Conservation (phyloP, 1,284 basidiomycete species). For the Malassezia sp. region DNA sequence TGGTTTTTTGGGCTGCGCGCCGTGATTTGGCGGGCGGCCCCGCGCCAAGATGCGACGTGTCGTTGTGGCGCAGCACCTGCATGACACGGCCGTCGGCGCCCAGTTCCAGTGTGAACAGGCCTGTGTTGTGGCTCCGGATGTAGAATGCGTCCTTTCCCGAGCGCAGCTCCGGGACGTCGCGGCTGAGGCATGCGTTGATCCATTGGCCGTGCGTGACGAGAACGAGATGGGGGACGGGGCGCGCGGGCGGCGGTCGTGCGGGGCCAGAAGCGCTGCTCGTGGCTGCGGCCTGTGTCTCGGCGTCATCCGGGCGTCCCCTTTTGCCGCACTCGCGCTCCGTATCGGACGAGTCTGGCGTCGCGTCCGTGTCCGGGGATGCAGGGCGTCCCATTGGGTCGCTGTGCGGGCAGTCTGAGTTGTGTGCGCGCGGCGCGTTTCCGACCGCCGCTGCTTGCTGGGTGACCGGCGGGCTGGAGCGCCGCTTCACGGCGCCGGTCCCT, state of each 20-base stretch:
- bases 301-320: background rate
- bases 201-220: constrained; percentile 38
- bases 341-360: too few species aligned
- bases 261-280: background rate
- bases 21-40: background rate
- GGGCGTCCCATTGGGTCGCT: too few species aligned
- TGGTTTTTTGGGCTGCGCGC: constrained; percentile 3
- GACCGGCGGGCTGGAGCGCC: too few species aligned
- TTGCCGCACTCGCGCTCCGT: too few species aligned
- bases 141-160: constrained; percentile 5
- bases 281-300: background rate
- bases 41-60: constrained; percentile 10
- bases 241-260: background rate
- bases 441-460: too few species aligned
- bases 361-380: too few species aligned
- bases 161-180: constrained; percentile 2
- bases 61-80: constrained; percentile 2
- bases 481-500: too few species aligned
- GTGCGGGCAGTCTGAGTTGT: too few species aligned
- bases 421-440: too few species aligned
- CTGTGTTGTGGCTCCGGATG: constrained; percentile 11
- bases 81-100: background rate
- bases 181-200: constrained; percentile 29
- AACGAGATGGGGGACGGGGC: constrained; percentile 22
- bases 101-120: constrained; percentile 7